Base-by-base conservation (phyloP, 1,284 basidiomycete species). In the Ganoderma boninense region DNA sequence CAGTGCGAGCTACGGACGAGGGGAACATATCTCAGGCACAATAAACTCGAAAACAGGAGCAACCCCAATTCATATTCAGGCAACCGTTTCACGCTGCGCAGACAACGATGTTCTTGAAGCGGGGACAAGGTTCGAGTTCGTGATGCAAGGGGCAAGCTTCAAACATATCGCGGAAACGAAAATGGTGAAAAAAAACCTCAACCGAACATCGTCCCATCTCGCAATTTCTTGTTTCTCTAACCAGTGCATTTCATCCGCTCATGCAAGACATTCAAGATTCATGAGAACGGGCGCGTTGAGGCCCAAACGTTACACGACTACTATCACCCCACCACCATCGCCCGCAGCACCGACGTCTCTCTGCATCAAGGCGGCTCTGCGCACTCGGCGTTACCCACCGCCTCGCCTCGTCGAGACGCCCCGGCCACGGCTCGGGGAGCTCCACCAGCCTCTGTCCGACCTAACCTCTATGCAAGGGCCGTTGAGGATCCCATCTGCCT, bases 401-500 rank as follows among this genome's bases (percentile, higher is more conserved):
- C 38, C 65, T 64, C 67, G 69, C 64, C 68, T 43, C 60, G 60
- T 26, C n/a, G 11, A 63, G 69, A 65, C 63, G 62, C 62, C 62
- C 73, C 44, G 57, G 68, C 59, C 46, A 64, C 65, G 72, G 71
- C 71, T 65, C 64, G 42, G n/a, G 49, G 2, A 56, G 63, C 52
- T 38, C 70, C 69, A 71, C 70, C 70, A 70, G 69, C 73, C 71
- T 74, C 70, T 68, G 26, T 42, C 60, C 26, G 68, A 70, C 73
- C 70, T 74, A 74, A 74, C 76, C 74, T 77, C 74, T 75, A 60
- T 61, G 43, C 46, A 72, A 77, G 76, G 79, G 78, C 76, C 77
- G 79, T 80, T 80, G 79, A 80, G 74, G 77, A 78, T 80, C 78
- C 77, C 76, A 73, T 77, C 69, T 71, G 68, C 70, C 69, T 69